A percentile compares a stretch with the other conserved stretches of the same genome.
These are phyloP conservation scores for Vitis hybrid DNA, from an alignment of 177 flowering plant species.

Conservation along the genomic window DNA sequence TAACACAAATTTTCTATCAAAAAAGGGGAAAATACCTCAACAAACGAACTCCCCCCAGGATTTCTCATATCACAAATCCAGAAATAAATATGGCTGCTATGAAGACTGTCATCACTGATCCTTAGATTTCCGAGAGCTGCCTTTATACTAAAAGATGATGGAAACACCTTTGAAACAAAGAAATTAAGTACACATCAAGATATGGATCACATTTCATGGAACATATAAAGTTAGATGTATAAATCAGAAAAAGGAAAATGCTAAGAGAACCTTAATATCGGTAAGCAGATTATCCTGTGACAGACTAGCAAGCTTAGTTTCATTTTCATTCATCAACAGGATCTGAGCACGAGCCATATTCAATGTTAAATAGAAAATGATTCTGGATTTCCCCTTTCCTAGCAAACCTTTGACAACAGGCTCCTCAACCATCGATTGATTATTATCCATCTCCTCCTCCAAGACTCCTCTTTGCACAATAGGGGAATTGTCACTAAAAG, in stretches of 20 bases:
- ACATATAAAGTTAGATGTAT: not conserved
- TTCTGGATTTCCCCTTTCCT: slow-evolving; percentile 90
- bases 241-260: not conserved
- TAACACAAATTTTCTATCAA: too few relatives aligned
- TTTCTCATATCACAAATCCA: slow-evolving; percentile 99
- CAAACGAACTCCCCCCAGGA: slow-evolving; percentile 94
- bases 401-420: slow-evolving; percentile 70
- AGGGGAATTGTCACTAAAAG: slow-evolving; percentile 43
- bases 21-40: slow-evolving; percentile 59
- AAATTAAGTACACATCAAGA: slow-evolving; percentile 2
- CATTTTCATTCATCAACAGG: slow-evolving; percentile 82
- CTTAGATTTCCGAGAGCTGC: slow-evolving; percentile 90
- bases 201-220: not conserved
- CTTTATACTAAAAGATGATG: slow-evolving; percentile 85
- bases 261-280: slow-evolving; percentile 69
- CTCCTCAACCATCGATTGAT: slow-evolving; percentile 40
- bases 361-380: slow-evolving; percentile 63
- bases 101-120: slow-evolving; percentile 88
- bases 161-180: slow-evolving; percentile 65
- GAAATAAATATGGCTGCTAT: slow-evolving; percentile 62
- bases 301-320: slow-evolving; percentile 72
- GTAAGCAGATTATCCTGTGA: slow-evolving; percentile 84
- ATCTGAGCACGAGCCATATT: slow-evolving; percentile 90
- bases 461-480: slow-evolving; percentile 25
- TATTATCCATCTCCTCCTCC: slow-evolving; percentile 29